Evolutionary conservation across 2,329 filamentous ascomycete genomes (phyloP).

Genomic region (Aspergillus sp.): DNA sequence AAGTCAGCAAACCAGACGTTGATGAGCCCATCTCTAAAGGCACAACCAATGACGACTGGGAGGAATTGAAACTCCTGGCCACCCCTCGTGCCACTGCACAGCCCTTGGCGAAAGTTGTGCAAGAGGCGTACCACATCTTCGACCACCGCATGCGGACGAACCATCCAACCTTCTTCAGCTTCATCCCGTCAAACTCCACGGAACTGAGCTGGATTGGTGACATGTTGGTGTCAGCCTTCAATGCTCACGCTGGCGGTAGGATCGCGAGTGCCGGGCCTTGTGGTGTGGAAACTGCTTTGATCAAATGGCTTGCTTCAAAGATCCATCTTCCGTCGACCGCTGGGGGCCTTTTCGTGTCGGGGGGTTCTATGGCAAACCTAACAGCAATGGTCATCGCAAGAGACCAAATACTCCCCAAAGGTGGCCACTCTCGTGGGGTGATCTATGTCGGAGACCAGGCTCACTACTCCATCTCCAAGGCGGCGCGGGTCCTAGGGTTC

Average conservation of each 20-base stretch:
- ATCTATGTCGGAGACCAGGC: slow-evolving; percentile 20
- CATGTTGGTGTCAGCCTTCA: slow-evolving; percentile 1
- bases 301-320: slow-evolving; percentile 15
- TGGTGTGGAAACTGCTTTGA: slow-evolving; percentile 11
- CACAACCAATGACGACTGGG: not conserved
- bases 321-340: slow-evolving; percentile 7
- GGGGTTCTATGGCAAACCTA: slow-evolving; percentile 23
- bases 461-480: slow-evolving; percentile 17
- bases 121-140: slow-evolving; percentile 3
- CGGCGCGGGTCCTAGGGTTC: slow-evolving; percentile 15
- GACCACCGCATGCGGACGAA: slow-evolving; percentile 10
- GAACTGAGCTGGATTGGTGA: slow-evolving; percentile 9
- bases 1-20: not conserved
- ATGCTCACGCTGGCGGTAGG: slow-evolving; percentile 1
- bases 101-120: not conserved
- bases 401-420: slow-evolving; percentile 10
- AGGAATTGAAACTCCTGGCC: not conserved
- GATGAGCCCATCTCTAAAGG: not conserved
- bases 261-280: slow-evolving; percentile 9
- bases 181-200: slow-evolving; percentile 6
- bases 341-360: slow-evolving; percentile 19
- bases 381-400: slow-evolving; percentile 18
- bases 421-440: slow-evolving; percentile 2
- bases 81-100: not conserved
- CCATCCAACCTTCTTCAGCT: slow-evolving; percentile 12